Percentiles rank a stretch among this genome's conserved stretches.
Evolutionary conservation across 441 rosid species (phyloP).

Genomic region (Capsella rubella): DNA sequence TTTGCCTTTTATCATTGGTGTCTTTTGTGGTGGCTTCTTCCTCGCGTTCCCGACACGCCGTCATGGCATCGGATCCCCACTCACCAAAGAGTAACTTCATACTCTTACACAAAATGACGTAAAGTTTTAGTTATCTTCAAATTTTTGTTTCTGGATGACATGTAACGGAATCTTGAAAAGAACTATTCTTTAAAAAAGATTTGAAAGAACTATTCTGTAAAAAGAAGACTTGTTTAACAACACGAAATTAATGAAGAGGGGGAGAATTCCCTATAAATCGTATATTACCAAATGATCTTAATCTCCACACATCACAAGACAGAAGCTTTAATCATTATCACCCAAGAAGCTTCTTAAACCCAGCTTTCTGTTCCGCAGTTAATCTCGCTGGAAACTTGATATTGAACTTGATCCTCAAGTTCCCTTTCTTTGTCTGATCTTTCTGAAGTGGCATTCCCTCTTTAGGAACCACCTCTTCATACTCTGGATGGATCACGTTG

Average conservation of each 20-base stretch:
- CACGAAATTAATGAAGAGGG: constrained; percentile 16
- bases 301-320: constrained; percentile 24
- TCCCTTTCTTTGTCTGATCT: constrained; percentile 62
- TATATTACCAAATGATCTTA: constrained; percentile 23
- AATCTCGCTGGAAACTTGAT: constrained; percentile 67
- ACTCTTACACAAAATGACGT: background rate
- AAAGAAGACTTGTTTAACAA: constrained; percentile 22
- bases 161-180: constrained; percentile 31
- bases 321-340: constrained; percentile 24
- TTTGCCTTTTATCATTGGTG: constrained; percentile 43
- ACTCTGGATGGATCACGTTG: constrained; percentile 58
- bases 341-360: constrained; percentile 62
- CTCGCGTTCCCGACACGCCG: constrained; percentile 45
- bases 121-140: constrained; percentile 21
- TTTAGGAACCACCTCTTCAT: constrained; percentile 63
- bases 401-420: constrained; percentile 66
- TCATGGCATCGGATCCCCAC: constrained; percentile 49
- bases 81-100: constrained; percentile 34
- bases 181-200: background rate
- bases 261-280: background rate
- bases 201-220: background rate
- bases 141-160: constrained; percentile 32
- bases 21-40: constrained; percentile 40
- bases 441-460: constrained; percentile 73
- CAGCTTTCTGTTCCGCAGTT: constrained; percentile 64